A percentile compares a stretch with the other conserved stretches of the same genome.
phyloP scores from a whole-genome alignment of 352 stramenopile species.

The Aphanomyces euteiches region DNA sequence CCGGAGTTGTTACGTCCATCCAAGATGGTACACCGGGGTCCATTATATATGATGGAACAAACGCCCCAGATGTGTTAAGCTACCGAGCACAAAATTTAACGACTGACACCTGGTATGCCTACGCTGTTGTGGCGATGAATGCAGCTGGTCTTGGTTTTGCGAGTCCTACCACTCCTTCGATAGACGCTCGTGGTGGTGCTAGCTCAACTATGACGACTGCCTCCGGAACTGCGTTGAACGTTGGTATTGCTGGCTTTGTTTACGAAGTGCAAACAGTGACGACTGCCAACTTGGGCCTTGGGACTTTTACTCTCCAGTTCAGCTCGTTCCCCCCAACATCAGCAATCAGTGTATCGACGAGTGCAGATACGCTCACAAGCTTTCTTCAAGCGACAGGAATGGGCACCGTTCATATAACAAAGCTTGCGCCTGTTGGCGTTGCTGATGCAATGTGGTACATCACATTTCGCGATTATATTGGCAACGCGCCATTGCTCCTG shows the following conservation, averaged over 20 bases:
- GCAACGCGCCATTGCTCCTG: constrained; percentile 72
- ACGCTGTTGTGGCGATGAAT: constrained; percentile 90
- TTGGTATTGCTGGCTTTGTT: constrained; percentile 92
- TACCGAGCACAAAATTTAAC: constrained; percentile 82
- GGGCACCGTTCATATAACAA: constrained; percentile 55
- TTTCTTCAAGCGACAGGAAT: constrained; percentile 39
- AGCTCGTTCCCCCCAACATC: constrained; percentile 37
- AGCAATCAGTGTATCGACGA: constrained; percentile 44
- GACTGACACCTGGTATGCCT: constrained; percentile 89
- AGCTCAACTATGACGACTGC: constrained; percentile 84
- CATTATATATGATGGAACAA: constrained; percentile 90
- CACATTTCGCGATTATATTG: constrained; percentile 81
- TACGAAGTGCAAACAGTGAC: constrained; percentile 93
- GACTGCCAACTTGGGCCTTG: constrained; percentile 40
- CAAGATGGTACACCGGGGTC: constrained; percentile 85
- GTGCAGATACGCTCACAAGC: constrained; percentile 42
- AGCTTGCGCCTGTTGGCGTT: constrained; percentile 41
- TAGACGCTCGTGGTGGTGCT: constrained; percentile 88
- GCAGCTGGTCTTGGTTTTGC: constrained; percentile 86
- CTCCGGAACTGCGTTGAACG: constrained; percentile 72
- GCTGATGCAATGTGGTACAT: constrained; percentile 70
- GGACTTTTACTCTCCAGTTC: constrained; percentile 52
- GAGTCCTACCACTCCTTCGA: constrained; percentile 81
- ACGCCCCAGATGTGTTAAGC: constrained; percentile 65
- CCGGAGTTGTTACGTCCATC: constrained; percentile 65